These are phyloP conservation scores for Podosphaera aphanis DNA, from an alignment of 2,329 filamentous ascomycete genomes.

Conservation along the genomic window DNA sequence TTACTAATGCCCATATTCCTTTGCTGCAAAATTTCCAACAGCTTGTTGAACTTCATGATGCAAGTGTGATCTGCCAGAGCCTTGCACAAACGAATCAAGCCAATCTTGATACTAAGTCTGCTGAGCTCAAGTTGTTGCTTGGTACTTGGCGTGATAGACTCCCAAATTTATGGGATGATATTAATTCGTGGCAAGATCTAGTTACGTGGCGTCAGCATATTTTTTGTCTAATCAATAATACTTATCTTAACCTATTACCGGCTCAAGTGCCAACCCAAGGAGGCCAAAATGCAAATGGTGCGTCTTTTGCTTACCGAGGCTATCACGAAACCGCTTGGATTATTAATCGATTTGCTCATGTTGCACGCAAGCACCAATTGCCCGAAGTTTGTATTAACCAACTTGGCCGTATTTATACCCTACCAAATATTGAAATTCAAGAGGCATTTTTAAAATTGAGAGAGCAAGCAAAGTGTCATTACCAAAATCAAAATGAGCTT, in stretches of 20 bases:
- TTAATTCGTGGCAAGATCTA: constrained; percentile 95
- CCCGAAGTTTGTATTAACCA: constrained; percentile 95
- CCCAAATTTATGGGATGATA: constrained; percentile 97
- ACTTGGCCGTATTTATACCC: constrained; percentile 88
- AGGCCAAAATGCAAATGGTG: constrained; percentile 53
- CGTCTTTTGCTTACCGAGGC: constrained; percentile 86
- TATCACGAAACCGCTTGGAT: constrained; percentile 99
- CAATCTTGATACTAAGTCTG: constrained; percentile 84
- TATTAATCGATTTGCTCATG: constrained; percentile 95
- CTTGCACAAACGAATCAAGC: constrained; percentile 58
- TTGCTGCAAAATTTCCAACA: constrained; percentile 96
- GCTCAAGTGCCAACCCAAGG: constrained; percentile 28
- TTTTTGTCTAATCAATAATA: constrained; percentile 87
- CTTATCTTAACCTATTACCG: constrained; percentile 68
- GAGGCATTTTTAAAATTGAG: constrained; percentile 93
- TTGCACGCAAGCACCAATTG: constrained; percentile 87
- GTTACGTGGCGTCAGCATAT: constrained; percentile 99
- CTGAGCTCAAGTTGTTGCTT: constrained; percentile 80
- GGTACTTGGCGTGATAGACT: constrained; percentile 88
- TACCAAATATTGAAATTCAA: constrained; percentile 98
- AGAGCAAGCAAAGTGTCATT: constrained; percentile 98
- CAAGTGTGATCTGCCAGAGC: constrained; percentile 86
- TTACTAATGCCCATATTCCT: constrained; percentile 88
- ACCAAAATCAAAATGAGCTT: constrained; percentile 82
- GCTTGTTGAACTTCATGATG: constrained; percentile 88